Base-by-base conservation (phyloP, 2,329 filamentous ascomycete genomes). In the Colletotrichum chlorophyti region DNA sequence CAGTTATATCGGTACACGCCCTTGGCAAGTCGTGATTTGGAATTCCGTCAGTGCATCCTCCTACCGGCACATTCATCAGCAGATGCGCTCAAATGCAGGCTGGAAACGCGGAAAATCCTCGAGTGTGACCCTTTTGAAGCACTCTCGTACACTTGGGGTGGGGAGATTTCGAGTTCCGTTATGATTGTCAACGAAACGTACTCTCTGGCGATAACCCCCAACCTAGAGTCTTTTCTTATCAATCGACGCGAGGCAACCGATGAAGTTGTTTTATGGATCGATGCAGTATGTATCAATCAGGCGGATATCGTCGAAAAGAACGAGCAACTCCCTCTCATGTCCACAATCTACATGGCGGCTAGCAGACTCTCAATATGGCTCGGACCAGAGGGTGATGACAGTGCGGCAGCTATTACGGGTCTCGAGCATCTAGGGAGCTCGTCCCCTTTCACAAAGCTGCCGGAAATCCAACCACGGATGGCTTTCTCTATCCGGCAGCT, bases 131-230 rank as follows among this genome's bases (percentile, higher is more conserved):
- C 17, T 3, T 49, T 27, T 58, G 70, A 74, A 43, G 64, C 71
- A 29, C 66, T 74, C 40, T 74, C 72, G n/a, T 74, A 74, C 49
- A 71, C 71, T 27, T 74, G 72, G 72, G 72, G 72, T 26, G 62
- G 61, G 7, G 63, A 63, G 26, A 63, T 38, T 11, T 65, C 68
- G 9, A 54, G 43, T 32, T 64, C 62, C 6, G 24, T 24, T 7
- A 14, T 49, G 11, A 31, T 42, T 8, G 29, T 47, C 24, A 14
- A 40, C 14, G 31, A 48, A 12, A 24, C 19, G 5, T 27, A 17
- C 37, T 15, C 19, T 34, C 23, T 55, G 6, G 15, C 27, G 6
- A 43, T 42, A 19, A 47, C 43, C n/a, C 34, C 52, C 11, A 48
- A 47, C 14, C 23, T 55, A 15, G 43, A 24, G 21, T 26, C 27